Conservation (phyloP, 768 basidiomycete genomes). For the Amanita fuliginea region DNA sequence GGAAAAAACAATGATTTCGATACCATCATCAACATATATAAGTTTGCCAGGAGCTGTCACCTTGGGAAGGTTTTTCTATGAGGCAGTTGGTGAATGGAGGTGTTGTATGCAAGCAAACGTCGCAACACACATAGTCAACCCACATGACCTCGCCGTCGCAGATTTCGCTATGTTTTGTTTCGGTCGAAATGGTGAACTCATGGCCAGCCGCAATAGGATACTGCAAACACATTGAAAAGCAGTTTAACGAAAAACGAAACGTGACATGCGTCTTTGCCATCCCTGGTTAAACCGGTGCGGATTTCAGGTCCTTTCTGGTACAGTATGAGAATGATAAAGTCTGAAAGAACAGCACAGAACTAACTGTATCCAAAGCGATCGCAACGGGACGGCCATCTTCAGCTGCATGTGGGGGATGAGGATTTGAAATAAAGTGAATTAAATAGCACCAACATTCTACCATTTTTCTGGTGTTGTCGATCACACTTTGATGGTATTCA, state of each 20-base stretch:
- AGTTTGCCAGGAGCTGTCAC: conserved; percentile 96
- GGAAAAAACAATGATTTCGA: neutral
- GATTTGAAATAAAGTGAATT: neutral
- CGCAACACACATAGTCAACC: conserved; percentile 85
- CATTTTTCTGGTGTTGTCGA: conserved; percentile 92
- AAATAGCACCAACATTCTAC: conserved; percentile 46
- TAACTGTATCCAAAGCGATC: conserved; percentile 92
- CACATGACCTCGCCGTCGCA: conserved; percentile 82
- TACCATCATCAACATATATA: conserved; percentile 96
- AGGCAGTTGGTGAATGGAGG: conserved; percentile 5
- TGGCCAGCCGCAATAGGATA: conserved; percentile 82
- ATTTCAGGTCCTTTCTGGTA: conserved; percentile 97
- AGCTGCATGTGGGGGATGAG: conserved; percentile 24
- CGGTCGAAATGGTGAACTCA: conserved; percentile 85
- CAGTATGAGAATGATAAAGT: neutral
- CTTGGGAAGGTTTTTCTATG: conserved; percentile 81
- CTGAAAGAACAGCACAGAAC: conserved; percentile 16
- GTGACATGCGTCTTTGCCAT: conserved; percentile 69
- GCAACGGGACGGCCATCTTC: conserved; percentile 86
- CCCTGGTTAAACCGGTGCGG: conserved; percentile 87
- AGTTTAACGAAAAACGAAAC: conserved; percentile 3
- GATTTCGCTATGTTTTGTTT: conserved; percentile 64
- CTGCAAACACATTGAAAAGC: conserved; percentile 24
- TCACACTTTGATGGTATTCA: conserved; percentile 97
- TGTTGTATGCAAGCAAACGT: neutral